A percentile compares a stretch with the other conserved stretches of the same genome.
phyloP scores from a whole-genome alignment of 2,329 filamentous ascomycete species.

The Ophiostoma australiae region DNA sequence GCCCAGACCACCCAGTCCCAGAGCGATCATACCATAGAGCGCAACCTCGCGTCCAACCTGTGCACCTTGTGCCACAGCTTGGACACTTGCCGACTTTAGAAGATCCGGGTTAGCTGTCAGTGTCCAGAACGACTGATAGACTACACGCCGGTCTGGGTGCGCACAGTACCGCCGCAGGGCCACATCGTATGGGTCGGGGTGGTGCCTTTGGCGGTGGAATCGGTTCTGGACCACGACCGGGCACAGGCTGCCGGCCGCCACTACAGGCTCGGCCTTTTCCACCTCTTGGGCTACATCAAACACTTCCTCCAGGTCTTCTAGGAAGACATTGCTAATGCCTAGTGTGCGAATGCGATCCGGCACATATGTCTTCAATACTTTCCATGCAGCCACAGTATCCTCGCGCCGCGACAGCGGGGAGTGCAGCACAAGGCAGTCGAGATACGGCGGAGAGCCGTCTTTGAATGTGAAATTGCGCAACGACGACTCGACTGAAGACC shows the following conservation, averaged over 20 bases:
- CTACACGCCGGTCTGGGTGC: constrained; percentile 33
- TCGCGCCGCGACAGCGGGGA: constrained; percentile 43
- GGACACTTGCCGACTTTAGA: constrained; percentile 40
- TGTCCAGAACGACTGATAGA: constrained; percentile 54
- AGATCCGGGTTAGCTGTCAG: constrained; percentile 44
- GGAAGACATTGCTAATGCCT: constrained; percentile 70
- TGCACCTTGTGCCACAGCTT: constrained; percentile 42
- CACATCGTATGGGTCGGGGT: constrained; percentile 47
- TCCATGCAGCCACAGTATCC: constrained; percentile 61
- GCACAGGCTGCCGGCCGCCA: constrained; percentile 11
- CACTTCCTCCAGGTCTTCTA: constrained; percentile 52
- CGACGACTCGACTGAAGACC: constrained; percentile 62
- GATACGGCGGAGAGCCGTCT: constrained; percentile 37
- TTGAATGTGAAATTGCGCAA: constrained; percentile 53
- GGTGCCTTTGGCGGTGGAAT: constrained; percentile 54
- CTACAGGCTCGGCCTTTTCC: neutral
- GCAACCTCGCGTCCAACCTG: constrained; percentile 40
- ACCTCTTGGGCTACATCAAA: constrained; percentile 32
- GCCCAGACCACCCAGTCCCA: constrained; percentile 42
- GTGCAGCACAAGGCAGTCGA: constrained; percentile 75
- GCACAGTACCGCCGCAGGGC: constrained; percentile 51
- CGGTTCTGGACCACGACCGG: constrained; percentile 70
- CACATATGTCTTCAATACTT: constrained; percentile 60
- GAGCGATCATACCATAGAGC: constrained; percentile 43
- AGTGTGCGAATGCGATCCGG: constrained; percentile 59